Evolutionary conservation across 352 stramenopile species (phyloP).

Genomic region (Phytophthora litchii): DNA sequence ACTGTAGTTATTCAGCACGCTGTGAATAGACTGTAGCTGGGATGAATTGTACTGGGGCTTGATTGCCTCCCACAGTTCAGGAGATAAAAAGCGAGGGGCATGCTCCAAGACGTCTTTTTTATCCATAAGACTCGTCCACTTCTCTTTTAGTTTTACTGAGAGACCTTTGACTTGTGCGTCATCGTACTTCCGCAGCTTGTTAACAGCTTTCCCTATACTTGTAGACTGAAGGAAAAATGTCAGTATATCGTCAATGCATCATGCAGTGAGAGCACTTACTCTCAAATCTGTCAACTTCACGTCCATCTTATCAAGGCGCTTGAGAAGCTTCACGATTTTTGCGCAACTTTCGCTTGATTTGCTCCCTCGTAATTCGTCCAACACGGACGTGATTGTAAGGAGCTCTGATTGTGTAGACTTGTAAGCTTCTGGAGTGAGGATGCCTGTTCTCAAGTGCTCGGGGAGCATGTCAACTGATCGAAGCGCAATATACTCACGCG

Average conservation of each 20-base stretch:
- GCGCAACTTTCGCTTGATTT: constrained; percentile 31
- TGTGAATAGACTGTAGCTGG: constrained; percentile 88
- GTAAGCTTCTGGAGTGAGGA: constrained; percentile 80
- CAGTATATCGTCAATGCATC: constrained; percentile 7
- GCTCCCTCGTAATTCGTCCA: constrained; percentile 58
- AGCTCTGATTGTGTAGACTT: constrained; percentile 83
- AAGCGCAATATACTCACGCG: constrained; percentile 84
- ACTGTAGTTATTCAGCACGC: constrained; percentile 87
- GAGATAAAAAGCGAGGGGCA: constrained; percentile 63
- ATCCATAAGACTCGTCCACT: constrained; percentile 82
- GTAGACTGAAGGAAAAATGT: constrained; percentile 53
- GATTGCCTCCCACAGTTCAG: constrained; percentile 75
- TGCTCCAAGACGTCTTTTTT: constrained; percentile 62
- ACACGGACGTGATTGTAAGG: constrained; percentile 60
- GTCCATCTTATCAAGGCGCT: constrained; percentile 70
- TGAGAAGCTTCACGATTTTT: constrained; percentile 71
- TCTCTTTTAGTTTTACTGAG: constrained; percentile 67
- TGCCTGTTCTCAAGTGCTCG: constrained; percentile 76
- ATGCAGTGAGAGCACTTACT: constrained; percentile 32
- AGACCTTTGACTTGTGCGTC: constrained; percentile 51
- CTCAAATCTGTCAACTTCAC: constrained; percentile 83
- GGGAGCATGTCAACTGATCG: constrained; percentile 86
- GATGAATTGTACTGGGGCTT: constrained; percentile 85
- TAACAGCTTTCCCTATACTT: constrained; percentile 85
- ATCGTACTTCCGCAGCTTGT: constrained; percentile 85